These are phyloP conservation scores for Tuber microsphaerosporum DNA, from an alignment of 495 filamentous ascomycete species.

Conservation along the genomic window DNA sequence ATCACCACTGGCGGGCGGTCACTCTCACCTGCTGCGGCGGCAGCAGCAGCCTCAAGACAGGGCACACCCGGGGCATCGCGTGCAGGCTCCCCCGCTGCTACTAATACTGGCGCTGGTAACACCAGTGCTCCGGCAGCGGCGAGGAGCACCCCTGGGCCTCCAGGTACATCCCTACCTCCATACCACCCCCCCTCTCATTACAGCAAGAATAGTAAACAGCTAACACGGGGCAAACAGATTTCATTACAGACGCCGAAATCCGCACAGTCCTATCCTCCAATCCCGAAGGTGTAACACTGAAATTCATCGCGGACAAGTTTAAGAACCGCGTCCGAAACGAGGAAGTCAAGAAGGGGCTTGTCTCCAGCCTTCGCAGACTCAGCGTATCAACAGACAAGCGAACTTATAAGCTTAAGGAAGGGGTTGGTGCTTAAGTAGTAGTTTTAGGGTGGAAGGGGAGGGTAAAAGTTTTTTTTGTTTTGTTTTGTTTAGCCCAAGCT, in stretches of 20 bases:
- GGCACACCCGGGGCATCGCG: constrained; percentile 46
- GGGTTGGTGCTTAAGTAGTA: constrained; percentile 4
- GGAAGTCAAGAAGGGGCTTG: constrained; percentile 30
- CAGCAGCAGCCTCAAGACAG: constrained; percentile 47
- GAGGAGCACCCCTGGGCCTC: constrained; percentile 47
- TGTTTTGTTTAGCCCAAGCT: background rate
- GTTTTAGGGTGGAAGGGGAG: background rate
- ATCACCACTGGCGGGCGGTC: constrained; percentile 44
- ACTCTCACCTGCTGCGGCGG: constrained; percentile 44
- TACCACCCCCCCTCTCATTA: background rate
- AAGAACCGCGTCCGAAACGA: constrained; percentile 31
- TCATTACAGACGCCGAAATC: constrained; percentile 64
- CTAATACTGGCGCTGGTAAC: constrained; percentile 42
- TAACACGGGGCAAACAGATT: constrained; percentile 31
- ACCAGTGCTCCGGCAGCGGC: constrained; percentile 44
- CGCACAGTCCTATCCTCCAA: constrained; percentile 57
- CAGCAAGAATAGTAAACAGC: background rate
- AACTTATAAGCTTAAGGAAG: constrained; percentile 31
- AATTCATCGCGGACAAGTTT: constrained; percentile 34
- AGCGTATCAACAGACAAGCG: constrained; percentile 28
- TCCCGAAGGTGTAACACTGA: constrained; percentile 57
- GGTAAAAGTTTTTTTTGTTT: background rate
- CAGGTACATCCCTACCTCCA: constrained; percentile 29
- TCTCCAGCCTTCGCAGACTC: constrained; percentile 31
- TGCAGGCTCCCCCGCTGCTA: background rate